Base-by-base conservation (phyloP, 1,284 basidiomycete genomes). In the Naganishia cerealis region DNA sequence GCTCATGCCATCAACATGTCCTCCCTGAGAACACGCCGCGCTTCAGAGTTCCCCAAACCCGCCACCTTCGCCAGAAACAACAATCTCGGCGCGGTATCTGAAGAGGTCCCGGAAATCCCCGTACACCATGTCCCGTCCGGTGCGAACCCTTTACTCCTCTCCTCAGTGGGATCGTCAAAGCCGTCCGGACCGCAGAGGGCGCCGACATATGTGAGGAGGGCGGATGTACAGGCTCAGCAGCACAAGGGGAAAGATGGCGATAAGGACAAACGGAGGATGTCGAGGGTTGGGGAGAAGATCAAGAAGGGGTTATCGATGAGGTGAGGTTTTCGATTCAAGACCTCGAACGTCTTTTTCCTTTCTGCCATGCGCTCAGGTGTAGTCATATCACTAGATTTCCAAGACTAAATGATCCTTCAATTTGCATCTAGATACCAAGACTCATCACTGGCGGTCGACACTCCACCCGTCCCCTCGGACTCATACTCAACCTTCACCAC, bases 221-320 rank as follows among this genome's bases (percentile, higher is more conserved):
- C 54, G 36, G 67, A 68, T 57, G 61, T 24, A n/a, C 46, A 50
- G 50, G 50, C 40, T 12, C 43, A 40, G 50, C 46, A 50, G 21
- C 46, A 24, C 50, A 54, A 36, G 13, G 16, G 29, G 33, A 68
- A 36, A 54, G 59, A 48, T 42, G 54, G 54, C 18, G 62, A 65
- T 16, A 68, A 65, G 61, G 62, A 68, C 18, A 67, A 67, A 58
- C 18, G 56, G 57, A 57, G 66, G 66, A 90, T 89, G 78, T 88
- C 88, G 67, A 85, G 87, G 67, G 88, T 94, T 67, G 91, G 91
- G 78, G 92, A 94, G 85, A 91, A 90, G 83, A 92, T 94, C 80
- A 92, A 91, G 85, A 91, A 91, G 81, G 88, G 92, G 72, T 88
- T 94, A 87, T 92, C 91, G 18, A 90, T 88, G 85, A 87, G 92